Evolutionary conservation across 257 asterid species (phyloP).

Genomic region (Primulina eburnea): DNA sequence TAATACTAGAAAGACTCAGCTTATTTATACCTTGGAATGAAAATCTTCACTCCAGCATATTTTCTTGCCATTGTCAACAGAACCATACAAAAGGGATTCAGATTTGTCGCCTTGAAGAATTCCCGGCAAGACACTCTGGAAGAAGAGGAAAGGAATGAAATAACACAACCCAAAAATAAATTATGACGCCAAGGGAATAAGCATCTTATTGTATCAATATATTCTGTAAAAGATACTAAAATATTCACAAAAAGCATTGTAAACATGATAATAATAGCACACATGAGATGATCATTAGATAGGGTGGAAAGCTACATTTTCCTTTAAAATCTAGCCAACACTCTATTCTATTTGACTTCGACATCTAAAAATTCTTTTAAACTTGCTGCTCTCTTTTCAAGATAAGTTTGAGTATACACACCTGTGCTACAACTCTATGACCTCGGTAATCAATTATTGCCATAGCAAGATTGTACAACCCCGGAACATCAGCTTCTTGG

Average conservation of each 20-base stretch:
- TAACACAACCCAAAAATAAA: slow-evolving; percentile 6
- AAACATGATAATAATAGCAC: neutral
- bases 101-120: slow-evolving; percentile 97
- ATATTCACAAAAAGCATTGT: slow-evolving; percentile 1
- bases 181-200: neutral
- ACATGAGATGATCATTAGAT: neutral
- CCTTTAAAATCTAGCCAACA: neutral
- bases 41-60: slow-evolving; percentile 88
- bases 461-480: slow-evolving; percentile 93
- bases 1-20: slow-evolving; percentile 8
- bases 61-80: slow-evolving; percentile 96
- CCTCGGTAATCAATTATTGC: slow-evolving; percentile 97
- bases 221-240: neutral
- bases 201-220: slow-evolving; percentile 8
- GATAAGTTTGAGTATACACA: slow-evolving; percentile 23
- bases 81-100: slow-evolving; percentile 88
- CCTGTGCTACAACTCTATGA: slow-evolving; percentile 98
- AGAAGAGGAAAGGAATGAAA: slow-evolving; percentile 24
- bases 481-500: slow-evolving; percentile 95
- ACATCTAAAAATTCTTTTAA: neutral
- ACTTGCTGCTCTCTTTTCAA: neutral
- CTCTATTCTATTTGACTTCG: neutral
- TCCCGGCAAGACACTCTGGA: slow-evolving; percentile 94
- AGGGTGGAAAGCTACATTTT: neutral
- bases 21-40: slow-evolving; percentile 72